Percentiles rank a stretch among this genome's conserved stretches.
phyloP scores from a whole-genome alignment of 768 basidiomycete species.

The Suillus luteus region DNA sequence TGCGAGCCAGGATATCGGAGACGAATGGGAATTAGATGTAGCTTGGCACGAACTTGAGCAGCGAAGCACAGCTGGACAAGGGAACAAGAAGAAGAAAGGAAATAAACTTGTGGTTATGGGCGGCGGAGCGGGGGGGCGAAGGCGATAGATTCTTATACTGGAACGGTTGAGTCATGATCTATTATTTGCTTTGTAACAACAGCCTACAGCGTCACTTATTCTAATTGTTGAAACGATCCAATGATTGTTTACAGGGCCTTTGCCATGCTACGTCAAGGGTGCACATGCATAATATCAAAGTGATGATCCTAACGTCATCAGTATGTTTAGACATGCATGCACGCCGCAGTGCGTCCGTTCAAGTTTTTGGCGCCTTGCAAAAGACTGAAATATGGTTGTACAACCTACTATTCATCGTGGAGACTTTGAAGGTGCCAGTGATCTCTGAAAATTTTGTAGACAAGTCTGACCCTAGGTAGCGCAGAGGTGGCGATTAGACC shows the following conservation, averaged over 20 bases:
- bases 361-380: slow-evolving; percentile 24
- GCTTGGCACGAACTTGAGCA: slow-evolving; percentile 84
- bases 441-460: slow-evolving; percentile 13
- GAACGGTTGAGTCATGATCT: not conserved
- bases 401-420: no score
- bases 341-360: slow-evolving; percentile 71
- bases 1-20: slow-evolving; percentile 38
- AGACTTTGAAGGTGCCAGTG: slow-evolving; percentile 45
- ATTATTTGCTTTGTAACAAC: slow-evolving; percentile 19
- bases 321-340: slow-evolving; percentile 56
- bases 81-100: slow-evolving; percentile 60
- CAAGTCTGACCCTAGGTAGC: not conserved
- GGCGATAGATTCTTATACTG: slow-evolving; percentile 29
- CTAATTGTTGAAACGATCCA: not conserved
- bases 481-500: not conserved
- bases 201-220: slow-evolving; percentile 10
- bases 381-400: slow-evolving; percentile 39
- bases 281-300: slow-evolving; percentile 36
- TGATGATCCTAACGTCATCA: slow-evolving; percentile 70
- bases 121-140: slow-evolving; percentile 58
- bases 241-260: not conserved
- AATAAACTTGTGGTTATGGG: slow-evolving; percentile 74
- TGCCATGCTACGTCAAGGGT: not conserved
- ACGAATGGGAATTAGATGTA: slow-evolving; percentile 78
- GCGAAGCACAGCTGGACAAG: slow-evolving; percentile 40